Base-by-base conservation (phyloP, 331 rosid species). In the Pyrus hybrid region DNA sequence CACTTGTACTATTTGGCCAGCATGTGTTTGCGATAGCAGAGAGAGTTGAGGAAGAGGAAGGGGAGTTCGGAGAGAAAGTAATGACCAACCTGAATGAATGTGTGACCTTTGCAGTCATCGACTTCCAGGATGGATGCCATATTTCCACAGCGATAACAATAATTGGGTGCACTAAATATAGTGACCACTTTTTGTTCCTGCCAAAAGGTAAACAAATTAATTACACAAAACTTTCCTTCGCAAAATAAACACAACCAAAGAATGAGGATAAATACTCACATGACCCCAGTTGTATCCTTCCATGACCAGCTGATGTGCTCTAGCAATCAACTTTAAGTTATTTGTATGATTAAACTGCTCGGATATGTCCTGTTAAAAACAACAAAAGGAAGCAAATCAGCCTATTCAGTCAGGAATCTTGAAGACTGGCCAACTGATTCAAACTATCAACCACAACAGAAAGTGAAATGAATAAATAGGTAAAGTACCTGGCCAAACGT, bases 181-280 rank as follows among this genome's bases (percentile, higher is more conserved):
- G 98, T 93, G 66, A 93, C 98, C 72, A 93, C 98, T 83, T 93
- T 93, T 93, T 93, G 98, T 76, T 91, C 97, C 97, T 93, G 85
- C 47, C 47, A 72, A 26, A 71, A 69, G 68, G 47, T 63, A 76
- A 72, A 72, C 30, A 57, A 68, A 8, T 41, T 47, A 30, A 61
- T 33, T 29, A 73, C 14, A 73, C 43, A 60, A 60, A 5, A 13
- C 22, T 32, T 64, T 41, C 20, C 67, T 47, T 58, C 72, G 10
- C 37, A 12, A 75, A 70, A 41, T 49, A 75, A 80, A 76, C 10
- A 47, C 23, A 33, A 45, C 30, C 17, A 22, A 41, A 54, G 73
- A 58, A 11, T 56, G 60, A 72, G 73, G 30, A 53, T 21, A 60
- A 25, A 69, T 56, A 75, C 78, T 84, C 83, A 93, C 96, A 80